Evolutionary conservation across 2,329 filamentous ascomycete species (phyloP).

Genomic region (Ophiobolus disseminans): DNA sequence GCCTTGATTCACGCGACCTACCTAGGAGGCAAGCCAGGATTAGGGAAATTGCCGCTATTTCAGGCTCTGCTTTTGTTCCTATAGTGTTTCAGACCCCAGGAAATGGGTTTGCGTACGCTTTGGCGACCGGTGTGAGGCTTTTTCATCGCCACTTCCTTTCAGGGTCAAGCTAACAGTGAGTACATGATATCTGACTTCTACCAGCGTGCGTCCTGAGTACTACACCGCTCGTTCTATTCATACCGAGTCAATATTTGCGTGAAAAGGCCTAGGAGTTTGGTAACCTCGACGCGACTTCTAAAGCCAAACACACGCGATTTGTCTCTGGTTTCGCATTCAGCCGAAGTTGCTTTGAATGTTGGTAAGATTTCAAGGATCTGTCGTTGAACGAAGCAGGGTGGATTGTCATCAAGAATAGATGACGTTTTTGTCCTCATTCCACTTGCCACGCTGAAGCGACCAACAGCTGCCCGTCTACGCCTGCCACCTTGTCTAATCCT

Average conservation of each 20-base stretch:
- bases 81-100: not conserved
- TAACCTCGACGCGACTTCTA: no score
- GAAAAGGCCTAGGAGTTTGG: no score
- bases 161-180: not conserved
- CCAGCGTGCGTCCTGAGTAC: no score
- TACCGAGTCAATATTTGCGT: no score
- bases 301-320: no score
- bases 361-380: no score
- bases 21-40: not conserved
- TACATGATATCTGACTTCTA: not conserved
- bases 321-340: no score
- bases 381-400: not conserved
- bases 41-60: not conserved
- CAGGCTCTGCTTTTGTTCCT: no score
- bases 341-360: no score
- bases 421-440: not conserved
- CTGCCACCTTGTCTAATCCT: conserved; percentile 19
- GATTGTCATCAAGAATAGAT: conserved; percentile 3
- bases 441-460: conserved; percentile 9
- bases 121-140: not conserved
- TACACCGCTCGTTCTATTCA: no score
- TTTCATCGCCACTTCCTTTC: no score
- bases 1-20: not conserved
- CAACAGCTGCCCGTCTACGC: conserved; percentile 8
- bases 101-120: not conserved